A percentile compares a stretch with the other conserved stretches of the same genome.
Conservation (phyloP, 768 basidiomycete genomes). For the Suillus ampliporus region DNA sequence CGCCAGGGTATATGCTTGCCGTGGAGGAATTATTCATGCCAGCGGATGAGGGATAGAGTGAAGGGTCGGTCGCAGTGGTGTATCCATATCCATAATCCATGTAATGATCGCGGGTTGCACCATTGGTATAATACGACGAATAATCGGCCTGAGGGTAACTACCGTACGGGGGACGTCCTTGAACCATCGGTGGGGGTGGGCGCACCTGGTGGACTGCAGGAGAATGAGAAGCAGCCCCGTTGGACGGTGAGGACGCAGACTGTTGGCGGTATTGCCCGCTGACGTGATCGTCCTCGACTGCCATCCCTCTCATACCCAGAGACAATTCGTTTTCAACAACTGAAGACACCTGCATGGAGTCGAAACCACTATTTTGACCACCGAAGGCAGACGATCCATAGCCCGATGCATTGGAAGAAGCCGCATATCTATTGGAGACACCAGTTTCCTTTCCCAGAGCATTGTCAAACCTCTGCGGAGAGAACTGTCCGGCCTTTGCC, state of each 20-base stretch:
- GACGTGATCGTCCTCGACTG: slow-evolving; percentile 58
- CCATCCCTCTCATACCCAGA: slow-evolving; percentile 64
- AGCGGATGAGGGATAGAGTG: slow-evolving; percentile 54
- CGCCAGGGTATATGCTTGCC: slow-evolving; percentile 54
- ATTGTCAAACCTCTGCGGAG: slow-evolving; percentile 59
- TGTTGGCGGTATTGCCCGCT: slow-evolving; percentile 46
- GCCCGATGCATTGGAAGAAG: slow-evolving; percentile 46
- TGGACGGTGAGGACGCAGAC: slow-evolving; percentile 32
- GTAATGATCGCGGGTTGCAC: slow-evolving; percentile 54
- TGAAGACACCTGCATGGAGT: slow-evolving; percentile 44
- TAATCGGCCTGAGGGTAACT: slow-evolving; percentile 63
- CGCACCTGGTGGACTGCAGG: slow-evolving; percentile 44
- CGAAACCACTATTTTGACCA: slow-evolving; percentile 40
- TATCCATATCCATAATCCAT: slow-evolving; percentile 65
- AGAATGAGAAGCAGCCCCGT: slow-evolving; percentile 35
- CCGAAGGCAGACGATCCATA: slow-evolving; percentile 39
- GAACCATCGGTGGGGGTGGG: slow-evolving; percentile 47
- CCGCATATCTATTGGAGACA: slow-evolving; percentile 46
- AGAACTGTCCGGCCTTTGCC: slow-evolving; percentile 54
- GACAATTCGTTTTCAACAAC: slow-evolving; percentile 60
- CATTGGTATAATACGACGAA: slow-evolving; percentile 60
- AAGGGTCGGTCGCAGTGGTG: slow-evolving; percentile 52
- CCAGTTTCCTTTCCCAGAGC: slow-evolving; percentile 47
- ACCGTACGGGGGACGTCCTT: slow-evolving; percentile 52
- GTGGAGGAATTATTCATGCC: slow-evolving; percentile 50